Percentiles rank a stretch among this genome's conserved stretches.
Evolutionary conservation across 176 grass and related monocot genomes (phyloP).

Genomic region (Carex parvula): DNA sequence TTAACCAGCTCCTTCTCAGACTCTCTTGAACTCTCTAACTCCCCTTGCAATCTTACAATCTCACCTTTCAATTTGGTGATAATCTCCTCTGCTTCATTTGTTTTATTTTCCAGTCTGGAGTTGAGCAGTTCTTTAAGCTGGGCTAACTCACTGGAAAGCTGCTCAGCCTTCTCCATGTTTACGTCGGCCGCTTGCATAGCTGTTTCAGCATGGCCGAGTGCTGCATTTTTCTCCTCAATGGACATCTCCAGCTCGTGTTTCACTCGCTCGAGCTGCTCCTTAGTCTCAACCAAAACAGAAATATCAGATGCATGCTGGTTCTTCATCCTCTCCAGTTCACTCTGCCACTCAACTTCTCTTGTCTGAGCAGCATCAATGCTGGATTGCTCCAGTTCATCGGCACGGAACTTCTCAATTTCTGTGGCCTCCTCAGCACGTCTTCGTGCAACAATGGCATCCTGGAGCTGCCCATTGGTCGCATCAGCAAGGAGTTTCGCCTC

Average conservation of each 20-base stretch:
- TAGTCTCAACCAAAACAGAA: slow-evolving; percentile 50
- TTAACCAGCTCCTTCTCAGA: slow-evolving; percentile 49
- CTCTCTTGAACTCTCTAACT: slow-evolving; percentile 51
- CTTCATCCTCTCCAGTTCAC: slow-evolving; percentile 59
- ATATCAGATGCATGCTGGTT: slow-evolving; percentile 49
- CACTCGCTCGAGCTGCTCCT: slow-evolving; percentile 58
- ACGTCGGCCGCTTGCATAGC: slow-evolving; percentile 62
- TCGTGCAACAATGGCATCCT: slow-evolving; percentile 65
- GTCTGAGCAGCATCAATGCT: slow-evolving; percentile 60
- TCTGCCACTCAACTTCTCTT: slow-evolving; percentile 56
- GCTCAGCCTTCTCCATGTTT: slow-evolving; percentile 78
- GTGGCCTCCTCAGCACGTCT: slow-evolving; percentile 68
- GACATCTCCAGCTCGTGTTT: slow-evolving; percentile 46
- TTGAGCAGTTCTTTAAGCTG: slow-evolving; percentile 67
- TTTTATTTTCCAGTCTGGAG: slow-evolving; percentile 55
- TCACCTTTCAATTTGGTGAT: slow-evolving; percentile 61
- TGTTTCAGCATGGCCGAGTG: slow-evolving; percentile 56
- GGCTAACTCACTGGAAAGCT: slow-evolving; percentile 48
- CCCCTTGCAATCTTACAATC: slow-evolving; percentile 42
- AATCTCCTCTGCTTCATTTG: slow-evolving; percentile 50
- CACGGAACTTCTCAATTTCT: slow-evolving; percentile 87
- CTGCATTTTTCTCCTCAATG: slow-evolving; percentile 61
- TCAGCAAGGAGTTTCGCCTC: slow-evolving; percentile 56
- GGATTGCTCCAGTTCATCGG: slow-evolving; percentile 71
- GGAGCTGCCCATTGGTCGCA: slow-evolving; percentile 69